Evolutionary conservation across 225 moss, liverwort and hornwort species (phyloP), one percentile per base, ranked within the genome.

Genomic region (Climacium dendroides): DNA sequence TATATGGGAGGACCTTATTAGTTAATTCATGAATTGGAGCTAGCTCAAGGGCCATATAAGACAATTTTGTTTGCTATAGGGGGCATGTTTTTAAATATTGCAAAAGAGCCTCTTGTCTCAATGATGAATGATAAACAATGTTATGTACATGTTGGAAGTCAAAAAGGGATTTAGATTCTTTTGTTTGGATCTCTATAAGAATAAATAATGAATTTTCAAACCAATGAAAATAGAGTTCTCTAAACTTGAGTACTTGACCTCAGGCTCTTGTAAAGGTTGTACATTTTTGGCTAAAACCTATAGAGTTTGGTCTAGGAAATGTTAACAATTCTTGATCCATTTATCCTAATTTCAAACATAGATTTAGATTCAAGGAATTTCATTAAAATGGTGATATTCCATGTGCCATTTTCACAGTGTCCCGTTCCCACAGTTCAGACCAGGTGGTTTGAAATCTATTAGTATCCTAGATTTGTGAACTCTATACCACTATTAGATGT

Each of bases 191-290:
- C 32, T 50, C 2, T 13, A 0, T 4, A 32, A 20, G 3, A 50
- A 32, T 32, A 34, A 74, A 34, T 5, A 13, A 22, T 74, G 11
- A 74, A 34, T 50, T 50, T 34, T 34, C 1, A 74, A 50, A 50
- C 3, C 22, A 22, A 34, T 50, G 19, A 19, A 74, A 48, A 48
- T 30, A 19, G 2, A 0, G 1, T 26, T 48, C n/a, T n/a, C n/a
- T n/a, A n/a, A n/a, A 0, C 0, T 0, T 74, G 1, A 48, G 48
- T n/a, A n/a, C 1, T 71, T 26, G 15, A 30, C 18, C 3, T 28
- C 2, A 29, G 0, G 6, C 3, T 47, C 1, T 19, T 3, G 19
- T 74, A 7, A 19, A 48, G 4, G 4, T 48, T 74, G 3, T 24
- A 19, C 0, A 48, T 19, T 32, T 74, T 2, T 19, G 7, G 4